phyloP scores from a whole-genome alignment of 371 early-diverging fungal species.

The Saksenaea vasiformis region DNA sequence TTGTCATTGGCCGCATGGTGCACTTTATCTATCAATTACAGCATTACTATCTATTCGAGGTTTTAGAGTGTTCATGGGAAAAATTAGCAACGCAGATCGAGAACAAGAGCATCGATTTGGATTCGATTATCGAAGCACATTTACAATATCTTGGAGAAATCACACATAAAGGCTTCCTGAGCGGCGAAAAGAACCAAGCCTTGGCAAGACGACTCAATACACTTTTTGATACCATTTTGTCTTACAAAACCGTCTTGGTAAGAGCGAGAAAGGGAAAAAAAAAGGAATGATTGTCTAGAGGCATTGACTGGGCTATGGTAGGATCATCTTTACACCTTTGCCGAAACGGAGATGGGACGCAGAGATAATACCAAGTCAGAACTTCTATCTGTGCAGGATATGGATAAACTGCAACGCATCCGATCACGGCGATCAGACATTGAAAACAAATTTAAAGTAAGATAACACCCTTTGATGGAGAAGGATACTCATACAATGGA shows the following conservation, averaged over 20 bases:
- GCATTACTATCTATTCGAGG: slow-evolving; percentile 84
- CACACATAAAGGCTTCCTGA: slow-evolving; percentile 64
- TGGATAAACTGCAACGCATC: slow-evolving; percentile 24
- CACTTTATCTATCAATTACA: slow-evolving; percentile 94
- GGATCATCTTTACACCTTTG: slow-evolving; percentile 36
- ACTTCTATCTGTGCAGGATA: neutral
- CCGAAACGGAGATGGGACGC: slow-evolving; percentile 7
- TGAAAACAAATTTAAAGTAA: slow-evolving; percentile 38
- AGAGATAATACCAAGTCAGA: slow-evolving; percentile 2
- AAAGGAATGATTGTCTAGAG: no score
- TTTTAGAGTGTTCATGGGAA: slow-evolving; percentile 91
- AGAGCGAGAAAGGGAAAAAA: no score
- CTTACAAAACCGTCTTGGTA: slow-evolving; percentile 31
- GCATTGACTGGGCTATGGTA: no score
- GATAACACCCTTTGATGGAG: no score
- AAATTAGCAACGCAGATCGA: slow-evolving; percentile 67
- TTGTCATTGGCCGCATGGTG: slow-evolving; percentile 83
- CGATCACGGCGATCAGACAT: slow-evolving; percentile 33
- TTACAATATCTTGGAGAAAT: slow-evolving; percentile 62
- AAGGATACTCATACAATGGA: neutral
- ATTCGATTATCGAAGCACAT: slow-evolving; percentile 74
- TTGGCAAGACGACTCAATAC: slow-evolving; percentile 31
- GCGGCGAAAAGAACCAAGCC: slow-evolving; percentile 48
- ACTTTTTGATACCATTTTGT: slow-evolving; percentile 43
- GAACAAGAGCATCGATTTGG: slow-evolving; percentile 67